Conservation (phyloP, 2,329 filamentous ascomycete genomes). For the Amphichorda felina region DNA sequence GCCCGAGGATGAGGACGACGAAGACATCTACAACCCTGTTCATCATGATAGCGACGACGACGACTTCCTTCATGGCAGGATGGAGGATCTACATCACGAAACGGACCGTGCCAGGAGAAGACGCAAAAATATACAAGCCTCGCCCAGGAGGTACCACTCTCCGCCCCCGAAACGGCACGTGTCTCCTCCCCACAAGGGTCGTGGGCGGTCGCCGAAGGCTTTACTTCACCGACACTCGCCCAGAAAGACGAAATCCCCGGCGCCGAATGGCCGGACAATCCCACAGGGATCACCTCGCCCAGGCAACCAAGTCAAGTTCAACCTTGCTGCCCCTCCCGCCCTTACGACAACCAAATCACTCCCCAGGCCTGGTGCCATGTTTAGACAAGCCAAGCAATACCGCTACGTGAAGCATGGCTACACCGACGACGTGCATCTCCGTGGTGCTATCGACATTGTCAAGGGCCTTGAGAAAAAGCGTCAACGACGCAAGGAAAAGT, state of each 20-base stretch:
- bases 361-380: conserved; percentile 64
- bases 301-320: conserved; percentile 23
- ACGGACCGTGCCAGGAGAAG: conserved; percentile 36
- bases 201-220: conserved; percentile 36
- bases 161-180: conserved; percentile 24
- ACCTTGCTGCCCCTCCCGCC: conserved; percentile 44
- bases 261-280: conserved; percentile 33
- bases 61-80: conserved; percentile 58
- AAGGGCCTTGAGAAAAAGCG: conserved; percentile 93
- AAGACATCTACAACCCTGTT: conserved; percentile 47
- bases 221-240: conserved; percentile 61
- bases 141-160: conserved; percentile 31
- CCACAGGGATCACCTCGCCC: conserved; percentile 26
- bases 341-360: conserved; percentile 76
- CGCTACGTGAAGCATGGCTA: conserved; percentile 11
- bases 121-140: conserved; percentile 36
- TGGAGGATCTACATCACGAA: conserved; percentile 54
- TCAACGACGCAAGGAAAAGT: conserved; percentile 85
- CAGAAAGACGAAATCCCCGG: conserved; percentile 56
- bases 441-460: conserved; percentile 95
- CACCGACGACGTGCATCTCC: conserved; percentile 50
- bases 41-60: conserved; percentile 56
- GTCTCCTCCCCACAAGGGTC: conserved; percentile 28
- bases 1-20: conserved; percentile 73
- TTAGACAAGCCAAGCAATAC: conserved; percentile 36